Base-by-base conservation (phyloP, 805 yeast species). In the Teunomyces panamensis region DNA sequence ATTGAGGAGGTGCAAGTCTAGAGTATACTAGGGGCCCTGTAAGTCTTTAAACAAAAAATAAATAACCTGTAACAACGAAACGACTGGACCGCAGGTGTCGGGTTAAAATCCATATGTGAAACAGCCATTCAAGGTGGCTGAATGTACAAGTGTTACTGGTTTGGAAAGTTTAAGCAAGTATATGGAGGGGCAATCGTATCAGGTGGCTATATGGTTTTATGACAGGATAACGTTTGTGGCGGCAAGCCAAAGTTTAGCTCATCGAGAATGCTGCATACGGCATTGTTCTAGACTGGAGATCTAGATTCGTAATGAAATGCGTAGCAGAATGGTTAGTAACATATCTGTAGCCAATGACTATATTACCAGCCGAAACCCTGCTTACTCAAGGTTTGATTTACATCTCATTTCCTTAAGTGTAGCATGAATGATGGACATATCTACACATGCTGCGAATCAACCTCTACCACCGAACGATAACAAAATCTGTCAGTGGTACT, bases 401-500 rank as follows among this genome's bases (percentile, higher is more conserved):
- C 9, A 11, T 33, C 8, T 36, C 28, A n/a, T 34, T 14, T 44
- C 9, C 26, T 9, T 36, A 44, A 30, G 26, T 44, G 29, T 28
- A 35, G 35, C 35, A 26, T 30, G 29, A 33, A 29, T 16, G 11
- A 39, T 39, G 30, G 32, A n/a, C 36, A 27, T 32, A 27, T 43
- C 46, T 13, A 11, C 39, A 13, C 43, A 32, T 27, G 11, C 42
- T 27, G 24, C 34, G 13, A 26, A 24, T 30, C 41, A 28, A 30
- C 35, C 30, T 9, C 45, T 16, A 11, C 43, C 45, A 41, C 50
- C 45, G 47, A 14, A 56, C 39, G 51, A 49, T 20, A 58, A 62
- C 45, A 62, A 63, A 44, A 68, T 70, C 11, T 67, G 73, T 53
- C 74, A 70, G 53, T 70, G 75, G 75, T 68, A 67, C 52, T 70